phyloP scores from a whole-genome alignment of 2,329 filamentous ascomycete species.

The Emmonsiellopsis sp. region DNA sequence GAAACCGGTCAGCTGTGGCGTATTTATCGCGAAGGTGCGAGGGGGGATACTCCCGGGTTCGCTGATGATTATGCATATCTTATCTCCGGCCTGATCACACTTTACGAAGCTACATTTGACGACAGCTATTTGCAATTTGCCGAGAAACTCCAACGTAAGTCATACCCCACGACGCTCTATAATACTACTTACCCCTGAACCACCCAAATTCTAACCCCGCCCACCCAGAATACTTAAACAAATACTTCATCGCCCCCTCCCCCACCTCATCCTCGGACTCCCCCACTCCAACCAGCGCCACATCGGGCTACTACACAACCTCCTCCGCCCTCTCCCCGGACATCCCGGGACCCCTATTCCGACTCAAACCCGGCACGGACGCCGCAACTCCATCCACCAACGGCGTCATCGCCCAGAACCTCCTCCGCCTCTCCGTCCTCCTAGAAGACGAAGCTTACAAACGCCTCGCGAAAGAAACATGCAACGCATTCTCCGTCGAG shows the following conservation, averaged over 20 bases:
- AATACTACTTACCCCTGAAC: not conserved
- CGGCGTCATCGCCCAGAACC: constrained; percentile 72
- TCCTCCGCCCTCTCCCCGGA: constrained; percentile 47
- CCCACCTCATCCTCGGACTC: constrained; percentile 9
- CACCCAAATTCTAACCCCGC: constrained; percentile 9
- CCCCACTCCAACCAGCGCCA: constrained; percentile 5
- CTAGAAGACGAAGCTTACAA: constrained; percentile 58
- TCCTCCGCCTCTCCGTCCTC: constrained; percentile 68
- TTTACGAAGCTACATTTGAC: constrained; percentile 76
- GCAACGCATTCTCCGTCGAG: constrained; percentile 81
- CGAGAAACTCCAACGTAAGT: constrained; percentile 63
- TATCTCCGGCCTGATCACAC: constrained; percentile 68
- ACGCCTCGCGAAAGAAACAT: constrained; percentile 59
- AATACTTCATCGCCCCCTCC: constrained; percentile 63
- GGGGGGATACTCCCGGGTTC: constrained; percentile 61
- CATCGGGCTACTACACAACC: constrained; percentile 34
- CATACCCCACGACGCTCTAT: not conserved
- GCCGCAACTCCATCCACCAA: constrained; percentile 85
- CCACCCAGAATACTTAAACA: constrained; percentile 56
- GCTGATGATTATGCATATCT: constrained; percentile 93
- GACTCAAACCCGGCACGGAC: constrained; percentile 93
- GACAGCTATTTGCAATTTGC: constrained; percentile 70
- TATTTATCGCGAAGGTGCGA: constrained; percentile 57
- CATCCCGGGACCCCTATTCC: constrained; percentile 54
- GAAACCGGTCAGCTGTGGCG: constrained; percentile 56